Conservation (phyloP, 352 stramenopile species). For the Globisporangium okanoganense region DNA sequence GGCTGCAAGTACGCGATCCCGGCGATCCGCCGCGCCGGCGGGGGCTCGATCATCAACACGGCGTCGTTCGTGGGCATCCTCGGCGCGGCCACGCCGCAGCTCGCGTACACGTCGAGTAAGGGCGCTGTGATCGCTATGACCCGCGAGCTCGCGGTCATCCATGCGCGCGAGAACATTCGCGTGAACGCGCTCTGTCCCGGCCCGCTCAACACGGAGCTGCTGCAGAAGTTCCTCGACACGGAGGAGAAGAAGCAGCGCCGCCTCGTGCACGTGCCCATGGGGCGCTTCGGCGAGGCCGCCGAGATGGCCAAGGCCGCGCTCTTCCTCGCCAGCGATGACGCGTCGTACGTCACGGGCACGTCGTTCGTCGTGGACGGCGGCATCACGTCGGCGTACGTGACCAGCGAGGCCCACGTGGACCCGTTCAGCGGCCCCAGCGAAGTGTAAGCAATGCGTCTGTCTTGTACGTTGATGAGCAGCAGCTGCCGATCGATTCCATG, state of each 20-base stretch:
- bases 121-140: conserved; percentile 86
- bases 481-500: background rate
- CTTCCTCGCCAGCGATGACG: conserved; percentile 82
- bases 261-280: conserved; percentile 87
- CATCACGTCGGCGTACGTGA: conserved; percentile 86
- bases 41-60: conserved; percentile 87
- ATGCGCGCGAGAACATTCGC: conserved; percentile 85
- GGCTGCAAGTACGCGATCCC: conserved; percentile 87
- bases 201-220: conserved; percentile 80
- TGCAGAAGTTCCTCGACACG: conserved; percentile 85
- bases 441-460: conserved; percentile 34
- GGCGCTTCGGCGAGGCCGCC: conserved; percentile 77
- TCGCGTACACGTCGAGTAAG: conserved; percentile 88
- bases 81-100: conserved; percentile 76
- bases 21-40: conserved; percentile 69
- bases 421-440: conserved; percentile 79
- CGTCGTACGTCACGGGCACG: conserved; percentile 85
- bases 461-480: background rate
- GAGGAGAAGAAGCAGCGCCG: conserved; percentile 84
- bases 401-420: conserved; percentile 72
- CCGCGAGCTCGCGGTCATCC: conserved; percentile 80
- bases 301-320: conserved; percentile 88
- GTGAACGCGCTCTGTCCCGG: conserved; percentile 86
- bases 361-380: conserved; percentile 87
- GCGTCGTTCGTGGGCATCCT: conserved; percentile 83